Percentiles rank a stretch among this genome's conserved stretches.
These are phyloP conservation scores for Colletotrichum brevisporum DNA, from an alignment of 2,329 filamentous ascomycete species.

Conservation along the genomic window DNA sequence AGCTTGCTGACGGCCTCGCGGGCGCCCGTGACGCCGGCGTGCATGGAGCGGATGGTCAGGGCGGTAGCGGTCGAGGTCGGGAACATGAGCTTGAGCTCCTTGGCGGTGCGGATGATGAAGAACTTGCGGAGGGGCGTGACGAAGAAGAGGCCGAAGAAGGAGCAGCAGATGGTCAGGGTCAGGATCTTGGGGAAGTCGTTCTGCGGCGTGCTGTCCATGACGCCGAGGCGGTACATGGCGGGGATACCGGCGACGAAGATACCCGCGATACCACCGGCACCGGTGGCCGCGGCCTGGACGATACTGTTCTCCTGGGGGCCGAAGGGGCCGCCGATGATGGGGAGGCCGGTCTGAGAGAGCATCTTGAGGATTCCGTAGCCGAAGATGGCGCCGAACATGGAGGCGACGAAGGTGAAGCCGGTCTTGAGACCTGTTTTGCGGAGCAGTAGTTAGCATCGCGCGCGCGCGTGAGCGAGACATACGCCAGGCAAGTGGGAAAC, in stretches of 20 bases:
- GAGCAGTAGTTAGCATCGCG: neutral
- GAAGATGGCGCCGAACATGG: conserved; percentile 69
- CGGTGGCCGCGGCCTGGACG: conserved; percentile 71
- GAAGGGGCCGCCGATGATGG: conserved; percentile 67
- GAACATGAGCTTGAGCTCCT: conserved; percentile 72
- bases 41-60: conserved; percentile 75
- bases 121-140: conserved; percentile 76
- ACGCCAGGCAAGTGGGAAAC: neutral
- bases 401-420: conserved; percentile 64
- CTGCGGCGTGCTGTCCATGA: conserved; percentile 64
- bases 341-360: conserved; percentile 64
- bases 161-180: conserved; percentile 72
- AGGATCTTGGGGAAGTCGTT: conserved; percentile 71
- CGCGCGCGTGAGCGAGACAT: too few relatives aligned
- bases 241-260: conserved; percentile 73
- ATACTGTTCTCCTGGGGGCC: conserved; percentile 76
- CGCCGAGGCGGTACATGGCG: conserved; percentile 69
- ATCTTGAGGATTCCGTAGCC: conserved; percentile 71
- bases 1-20: conserved; percentile 69
- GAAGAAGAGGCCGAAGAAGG: conserved; percentile 76
- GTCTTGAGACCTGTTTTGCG: conserved; percentile 60
- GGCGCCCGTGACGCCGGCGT: conserved; percentile 66
- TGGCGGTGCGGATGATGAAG: conserved; percentile 76
- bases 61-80: conserved; percentile 72
- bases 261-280: conserved; percentile 69